Percentiles rank a stretch among this genome's conserved stretches.
Evolutionary conservation across 2,329 filamentous ascomycete genomes (phyloP).

Genomic region (Bipolaris sorokiniana): DNA sequence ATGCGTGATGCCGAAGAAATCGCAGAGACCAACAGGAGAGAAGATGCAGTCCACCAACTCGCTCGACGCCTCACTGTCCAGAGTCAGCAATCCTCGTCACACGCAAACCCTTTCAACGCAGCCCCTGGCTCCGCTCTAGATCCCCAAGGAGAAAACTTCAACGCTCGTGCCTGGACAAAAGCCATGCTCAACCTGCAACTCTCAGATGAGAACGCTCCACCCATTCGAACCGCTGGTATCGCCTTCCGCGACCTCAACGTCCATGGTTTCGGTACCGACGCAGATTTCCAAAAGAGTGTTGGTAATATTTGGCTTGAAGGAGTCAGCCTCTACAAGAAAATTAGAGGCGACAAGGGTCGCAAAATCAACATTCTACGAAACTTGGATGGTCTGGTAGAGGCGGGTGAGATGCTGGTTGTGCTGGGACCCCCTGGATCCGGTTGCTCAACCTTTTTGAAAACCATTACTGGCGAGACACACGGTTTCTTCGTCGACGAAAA

Average conservation of each 20-base stretch:
- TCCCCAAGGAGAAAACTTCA: conserved; percentile 56
- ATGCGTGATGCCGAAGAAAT: conserved; percentile 30
- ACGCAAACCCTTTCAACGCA: conserved; percentile 49
- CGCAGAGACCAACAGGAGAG: conserved; percentile 34
- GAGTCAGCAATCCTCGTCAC: conserved; percentile 48
- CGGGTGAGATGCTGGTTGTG: conserved; percentile 77
- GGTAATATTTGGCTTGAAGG: conserved; percentile 55
- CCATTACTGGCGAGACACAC: conserved; percentile 80
- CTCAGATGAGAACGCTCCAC: conserved; percentile 50
- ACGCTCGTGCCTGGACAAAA: conserved; percentile 57
- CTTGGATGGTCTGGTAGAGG: conserved; percentile 71
- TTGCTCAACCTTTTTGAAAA: conserved; percentile 85
- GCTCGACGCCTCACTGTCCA: conserved; percentile 52
- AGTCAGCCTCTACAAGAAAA: conserved; percentile 46
- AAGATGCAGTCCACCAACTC: conserved; percentile 50
- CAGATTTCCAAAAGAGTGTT: conserved; percentile 60
- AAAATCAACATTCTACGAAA: conserved; percentile 69
- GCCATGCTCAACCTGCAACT: conserved; percentile 56
- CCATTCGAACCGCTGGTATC: conserved; percentile 54
- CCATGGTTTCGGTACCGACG: conserved; percentile 57
- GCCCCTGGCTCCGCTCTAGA: conserved; percentile 54
- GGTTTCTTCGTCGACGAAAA: conserved; percentile 74
- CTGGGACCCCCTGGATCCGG: conserved; percentile 72
- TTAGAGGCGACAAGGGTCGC: conserved; percentile 43
- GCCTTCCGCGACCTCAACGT: conserved; percentile 56